Conservation (phyloP, 2,329 filamentous ascomycete species). For the Pseudogymnoascus sp. region DNA sequence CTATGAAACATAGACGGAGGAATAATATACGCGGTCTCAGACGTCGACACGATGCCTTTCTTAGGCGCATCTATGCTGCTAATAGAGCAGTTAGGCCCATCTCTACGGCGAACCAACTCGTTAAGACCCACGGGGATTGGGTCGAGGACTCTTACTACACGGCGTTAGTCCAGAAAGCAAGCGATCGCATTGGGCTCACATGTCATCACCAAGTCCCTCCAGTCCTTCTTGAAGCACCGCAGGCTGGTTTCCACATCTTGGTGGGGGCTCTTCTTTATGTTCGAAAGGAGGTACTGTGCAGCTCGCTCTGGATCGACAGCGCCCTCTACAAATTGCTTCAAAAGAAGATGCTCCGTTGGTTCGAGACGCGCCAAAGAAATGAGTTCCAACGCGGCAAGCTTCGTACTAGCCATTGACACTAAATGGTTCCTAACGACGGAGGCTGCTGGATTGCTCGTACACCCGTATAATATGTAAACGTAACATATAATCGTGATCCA, state of each 20-base stretch:
- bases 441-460: not conserved
- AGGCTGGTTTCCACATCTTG: not conserved
- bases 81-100: not conserved
- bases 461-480: not conserved
- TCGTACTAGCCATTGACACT: not conserved
- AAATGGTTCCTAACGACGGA: not conserved
- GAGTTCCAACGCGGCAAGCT: not conserved
- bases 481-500: not conserved
- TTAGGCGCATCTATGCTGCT: not conserved
- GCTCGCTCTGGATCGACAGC: not conserved
- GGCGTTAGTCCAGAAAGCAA: not conserved
- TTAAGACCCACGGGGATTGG: not conserved
- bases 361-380: not conserved
- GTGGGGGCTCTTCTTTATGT: not conserved
- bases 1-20: not conserved
- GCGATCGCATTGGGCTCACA: not conserved
- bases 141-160: not conserved
- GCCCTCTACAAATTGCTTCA: not conserved
- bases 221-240: not conserved
- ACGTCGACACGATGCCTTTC: not conserved
- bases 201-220: not conserved
- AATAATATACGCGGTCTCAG: not conserved
- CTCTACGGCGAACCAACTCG: not conserved
- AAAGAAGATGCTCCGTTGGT: not conserved
- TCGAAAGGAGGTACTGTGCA: not conserved